phyloP scores from a whole-genome alignment of 2,329 filamentous ascomycete genomes.

The Xylariales sp. region DNA sequence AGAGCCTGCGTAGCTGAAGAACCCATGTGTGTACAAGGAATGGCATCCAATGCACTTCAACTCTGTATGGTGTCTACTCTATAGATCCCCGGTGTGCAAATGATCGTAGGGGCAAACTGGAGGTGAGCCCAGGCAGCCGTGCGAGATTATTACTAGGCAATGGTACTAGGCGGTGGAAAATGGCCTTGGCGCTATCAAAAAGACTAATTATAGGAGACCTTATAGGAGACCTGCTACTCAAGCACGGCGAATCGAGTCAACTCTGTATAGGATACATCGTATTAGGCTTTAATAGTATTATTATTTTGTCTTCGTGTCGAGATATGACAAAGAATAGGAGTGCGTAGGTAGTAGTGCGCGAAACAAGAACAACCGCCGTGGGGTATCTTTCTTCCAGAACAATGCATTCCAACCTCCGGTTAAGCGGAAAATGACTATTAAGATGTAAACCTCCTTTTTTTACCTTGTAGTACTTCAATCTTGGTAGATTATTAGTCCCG shows the following conservation, averaged over 20 bases:
- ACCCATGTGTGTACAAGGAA: slow-evolving; percentile 7
- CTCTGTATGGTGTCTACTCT: slow-evolving; percentile 1
- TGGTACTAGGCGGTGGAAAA: not conserved
- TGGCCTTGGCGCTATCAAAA: not conserved
- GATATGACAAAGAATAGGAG: slow-evolving; percentile 24
- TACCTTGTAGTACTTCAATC: slow-evolving; percentile 27
- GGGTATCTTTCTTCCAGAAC: slow-evolving; percentile 41
- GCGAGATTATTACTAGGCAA: slow-evolving; percentile 1
- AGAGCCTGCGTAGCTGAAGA: slow-evolving; percentile 12
- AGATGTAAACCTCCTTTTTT: slow-evolving; percentile 19
- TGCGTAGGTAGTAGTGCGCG: slow-evolving; percentile 22
- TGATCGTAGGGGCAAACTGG: not conserved
- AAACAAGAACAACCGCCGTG: slow-evolving; percentile 37
- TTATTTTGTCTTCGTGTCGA: slow-evolving; percentile 29
- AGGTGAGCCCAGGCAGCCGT: slow-evolving; percentile 15
- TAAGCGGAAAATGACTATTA: slow-evolving; percentile 30
- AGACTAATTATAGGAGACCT: not conserved
- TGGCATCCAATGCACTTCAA: slow-evolving; percentile 10
- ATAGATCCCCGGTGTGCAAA: slow-evolving; percentile 1
- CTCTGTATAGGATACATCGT: not conserved
- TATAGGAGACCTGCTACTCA: not conserved
- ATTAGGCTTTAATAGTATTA: slow-evolving; percentile 28
- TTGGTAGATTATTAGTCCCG: slow-evolving; percentile 28
- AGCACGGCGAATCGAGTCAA: not conserved
- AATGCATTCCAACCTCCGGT: slow-evolving; percentile 36